Percentiles rank a stretch among this genome's conserved stretches.
phyloP scores from a whole-genome alignment of 345 rosid species.

The Dipteronia sinensis region DNA sequence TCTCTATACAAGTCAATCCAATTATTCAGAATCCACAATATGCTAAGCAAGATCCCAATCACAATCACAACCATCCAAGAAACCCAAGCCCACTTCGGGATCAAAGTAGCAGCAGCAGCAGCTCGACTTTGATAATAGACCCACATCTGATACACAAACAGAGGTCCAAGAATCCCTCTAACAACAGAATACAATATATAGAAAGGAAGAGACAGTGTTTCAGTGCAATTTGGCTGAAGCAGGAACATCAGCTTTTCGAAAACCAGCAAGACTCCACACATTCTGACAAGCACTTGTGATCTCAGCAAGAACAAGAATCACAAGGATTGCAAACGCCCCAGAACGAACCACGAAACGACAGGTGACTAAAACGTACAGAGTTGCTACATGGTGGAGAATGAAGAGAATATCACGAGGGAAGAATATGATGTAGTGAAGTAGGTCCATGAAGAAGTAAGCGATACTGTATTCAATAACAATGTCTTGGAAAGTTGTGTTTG shows the following conservation, averaged over 20 bases:
- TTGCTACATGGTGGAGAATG: slow-evolving; percentile 84
- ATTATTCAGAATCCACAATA: slow-evolving; percentile 60
- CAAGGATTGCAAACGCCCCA: slow-evolving; percentile 67
- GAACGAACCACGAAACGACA: slow-evolving; percentile 57
- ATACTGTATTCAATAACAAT: slow-evolving; percentile 73
- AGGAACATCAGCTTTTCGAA: slow-evolving; percentile 40
- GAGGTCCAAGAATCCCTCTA: slow-evolving; percentile 70
- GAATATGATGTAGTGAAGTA: slow-evolving; percentile 68
- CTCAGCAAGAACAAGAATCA: slow-evolving; percentile 70
- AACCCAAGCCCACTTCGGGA: slow-evolving; percentile 85
- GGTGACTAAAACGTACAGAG: slow-evolving; percentile 67
- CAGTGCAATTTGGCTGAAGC: slow-evolving; percentile 48
- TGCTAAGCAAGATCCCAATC: slow-evolving; percentile 57
- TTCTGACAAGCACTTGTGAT: slow-evolving; percentile 83
- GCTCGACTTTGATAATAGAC: slow-evolving; percentile 45
- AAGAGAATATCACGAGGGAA: slow-evolving; percentile 65
- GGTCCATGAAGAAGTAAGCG: slow-evolving; percentile 75
- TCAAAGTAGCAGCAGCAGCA: slow-evolving; percentile 38
- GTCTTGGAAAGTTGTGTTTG: slow-evolving; percentile 54
- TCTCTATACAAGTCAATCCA: slow-evolving; percentile 63
- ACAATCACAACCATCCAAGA: slow-evolving; percentile 75
- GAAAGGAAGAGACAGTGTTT: slow-evolving; percentile 52
- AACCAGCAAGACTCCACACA: slow-evolving; percentile 57
- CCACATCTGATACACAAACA: slow-evolving; percentile 54
- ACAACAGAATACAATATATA: slow-evolving; percentile 56